Evolutionary conservation across 768 basidiomycete genomes (phyloP), one percentile per base, ranked within the genome.

Genomic region (Kwoniella newhampshirensis): DNA sequence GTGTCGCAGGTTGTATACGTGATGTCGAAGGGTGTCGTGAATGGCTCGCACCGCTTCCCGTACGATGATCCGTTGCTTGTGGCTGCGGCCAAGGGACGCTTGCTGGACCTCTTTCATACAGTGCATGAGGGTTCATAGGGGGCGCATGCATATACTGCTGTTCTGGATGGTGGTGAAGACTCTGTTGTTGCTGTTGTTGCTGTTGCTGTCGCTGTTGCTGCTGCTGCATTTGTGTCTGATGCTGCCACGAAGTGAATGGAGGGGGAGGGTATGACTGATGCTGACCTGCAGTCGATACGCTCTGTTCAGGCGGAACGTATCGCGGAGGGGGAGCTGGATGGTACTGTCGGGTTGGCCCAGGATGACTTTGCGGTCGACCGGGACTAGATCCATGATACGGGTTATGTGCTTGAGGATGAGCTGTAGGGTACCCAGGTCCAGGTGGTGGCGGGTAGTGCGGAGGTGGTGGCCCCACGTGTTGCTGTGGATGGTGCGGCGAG

Each of bases 251-350:
- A 43, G 11, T 27, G 44, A 27, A 40, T 20, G 51, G 37, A 30
- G 51, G 35, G 8, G 48, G 48, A 21, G 26, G n/a, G 21, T 21
- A 25, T n/a, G 50, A 39, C 18, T 40, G 51, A 9, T 35, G 40
- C 7, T 41, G 25, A 12, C 28, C 25, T 11, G 32, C 27, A 6
- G 48, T 48, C 28, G 27, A 27, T 21, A 30, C 47, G 47, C 8
- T 45, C 35, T 57, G 54, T 17, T 57, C 54, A 23, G 46, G 46
- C 2, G 54, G 54, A 41, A 37, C 54, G 43, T 57, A 57, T 17
- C 54, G 46, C 13, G 46, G 54, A 15, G 54, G 54, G 23, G 54
- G 46, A 13, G 47, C 26, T 20, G 54, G 43, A n/a, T 57, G 54
- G 25, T 48, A 47, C 2, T 43, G 46, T 25, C 46, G 47, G 17